Conservation (phyloP, 768 basidiomycete species). For the Tricholoma hemisulphureum region DNA sequence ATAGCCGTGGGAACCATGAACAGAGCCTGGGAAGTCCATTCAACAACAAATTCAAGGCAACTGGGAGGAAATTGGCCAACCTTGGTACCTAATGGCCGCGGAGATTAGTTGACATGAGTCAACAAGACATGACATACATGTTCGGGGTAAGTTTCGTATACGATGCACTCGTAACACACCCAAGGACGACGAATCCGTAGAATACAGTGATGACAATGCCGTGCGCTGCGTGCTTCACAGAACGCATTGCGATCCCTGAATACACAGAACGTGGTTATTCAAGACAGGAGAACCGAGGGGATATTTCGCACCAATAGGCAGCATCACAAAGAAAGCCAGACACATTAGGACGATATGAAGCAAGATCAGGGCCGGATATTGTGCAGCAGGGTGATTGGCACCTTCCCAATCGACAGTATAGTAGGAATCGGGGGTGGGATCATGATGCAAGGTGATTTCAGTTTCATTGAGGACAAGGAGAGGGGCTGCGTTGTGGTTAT, state of each 20-base stretch:
- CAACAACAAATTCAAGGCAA: background rate
- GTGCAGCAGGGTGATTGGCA: conserved; percentile 34
- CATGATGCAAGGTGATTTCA: conserved; percentile 60
- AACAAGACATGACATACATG: conserved; percentile 54
- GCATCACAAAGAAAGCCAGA: conserved; percentile 77
- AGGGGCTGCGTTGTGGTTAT: conserved; percentile 49
- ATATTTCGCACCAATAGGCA: conserved; percentile 67
- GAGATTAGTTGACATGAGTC: conserved; percentile 18
- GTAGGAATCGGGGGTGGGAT: conserved; percentile 77
- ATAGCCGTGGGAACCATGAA: conserved; percentile 67
- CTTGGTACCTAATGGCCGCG: conserved; percentile 60
- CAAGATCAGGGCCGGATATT: conserved; percentile 69
- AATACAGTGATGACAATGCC: conserved; percentile 59
- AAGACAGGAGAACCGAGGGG: conserved; percentile 2
- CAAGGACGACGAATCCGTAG: conserved; percentile 58
- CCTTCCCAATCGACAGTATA: conserved; percentile 76
- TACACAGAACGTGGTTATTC: background rate
- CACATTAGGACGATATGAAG: conserved; percentile 73
- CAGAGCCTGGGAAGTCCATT: conserved; percentile 32
- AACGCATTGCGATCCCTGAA: conserved; percentile 76
- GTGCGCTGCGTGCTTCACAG: conserved; percentile 68
- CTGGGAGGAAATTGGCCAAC: conserved; percentile 30
- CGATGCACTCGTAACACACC: conserved; percentile 62
- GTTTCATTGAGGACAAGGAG: conserved; percentile 75
- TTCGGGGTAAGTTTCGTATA: conserved; percentile 82